Base-by-base conservation (phyloP, 176 grass and related monocot species). In the Lolium perenne region DNA sequence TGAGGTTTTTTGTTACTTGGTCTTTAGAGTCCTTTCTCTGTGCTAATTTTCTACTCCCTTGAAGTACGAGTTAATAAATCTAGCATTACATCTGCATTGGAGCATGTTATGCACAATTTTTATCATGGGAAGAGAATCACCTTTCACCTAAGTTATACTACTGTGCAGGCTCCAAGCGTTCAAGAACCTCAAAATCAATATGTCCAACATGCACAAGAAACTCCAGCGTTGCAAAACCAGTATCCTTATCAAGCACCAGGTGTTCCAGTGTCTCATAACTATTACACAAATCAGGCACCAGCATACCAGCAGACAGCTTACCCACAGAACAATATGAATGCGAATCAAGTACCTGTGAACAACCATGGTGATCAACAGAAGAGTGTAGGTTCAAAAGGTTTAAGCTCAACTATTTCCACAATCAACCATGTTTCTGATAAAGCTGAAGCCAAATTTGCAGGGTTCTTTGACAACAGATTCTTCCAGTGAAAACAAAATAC, bases 401-500 rank as follows among this genome's bases (percentile, higher is more conserved):
- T 68, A 80, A 86, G 51, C 65, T 86, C 86, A 57, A 71, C 92
- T 87, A 84, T 88, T 97, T 83, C 65, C 51, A 89, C 61, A 29
- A 26, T 82, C 46, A 80, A 89, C 71, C 86, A 92, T 87, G 83
- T 89, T 80, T 80, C 81, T 84, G 88, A 92, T 55, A 58, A 84
- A 88, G 38, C 94, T 86, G 64, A 77, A 85, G 77, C 76, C 78
- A 88, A 88, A 73, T 48, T 88, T 79, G 70, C 89, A 93, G 83
- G 84, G 62, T 81, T 78, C 66, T 7, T 41, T 85, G 47, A 80
- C 72, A 78, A 66, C 61, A 57, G 87, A 86, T 80, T 54, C 64
- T 86, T 87, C 22, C 15, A 86, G 81, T 12, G 90, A 94, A 92
- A 94, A 82, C 76, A 98, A 98, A 92, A 86, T 94, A 75, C 96